A percentile compares a stretch with the other conserved stretches of the same genome.
phyloP scores from a whole-genome alignment of 192 early-diverging fungal genomes.

The Backusella psychrophila region DNA sequence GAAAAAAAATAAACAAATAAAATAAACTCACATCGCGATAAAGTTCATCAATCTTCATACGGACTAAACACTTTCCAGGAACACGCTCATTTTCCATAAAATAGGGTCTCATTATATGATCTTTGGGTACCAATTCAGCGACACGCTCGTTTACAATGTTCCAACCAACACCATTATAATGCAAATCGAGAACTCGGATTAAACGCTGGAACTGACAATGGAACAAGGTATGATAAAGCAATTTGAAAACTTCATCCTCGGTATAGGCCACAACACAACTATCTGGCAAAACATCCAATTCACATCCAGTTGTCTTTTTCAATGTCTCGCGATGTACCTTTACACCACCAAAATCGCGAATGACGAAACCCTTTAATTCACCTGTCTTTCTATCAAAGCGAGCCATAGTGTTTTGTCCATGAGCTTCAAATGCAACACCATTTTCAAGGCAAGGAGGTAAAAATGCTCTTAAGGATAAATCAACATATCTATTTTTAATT shows the following conservation, averaged over 20 bases:
- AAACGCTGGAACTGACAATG: conserved; percentile 59
- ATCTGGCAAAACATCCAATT: conserved; percentile 54
- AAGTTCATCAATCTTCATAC: conserved; percentile 66
- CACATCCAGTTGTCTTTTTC: conserved; percentile 36
- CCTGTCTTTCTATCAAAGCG: conserved; percentile 50
- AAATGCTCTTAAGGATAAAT: conserved; percentile 53
- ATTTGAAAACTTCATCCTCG: conserved; percentile 40
- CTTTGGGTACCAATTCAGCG: conserved; percentile 40
- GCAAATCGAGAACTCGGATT: conserved; percentile 56
- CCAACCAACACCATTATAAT: conserved; percentile 61
- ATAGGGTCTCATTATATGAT: conserved; percentile 40
- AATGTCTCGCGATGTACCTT: conserved; percentile 59
- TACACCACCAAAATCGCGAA: conserved; percentile 70
- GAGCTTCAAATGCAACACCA: conserved; percentile 67
- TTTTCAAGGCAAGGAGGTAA: conserved; percentile 57
- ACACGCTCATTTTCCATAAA: conserved; percentile 45
- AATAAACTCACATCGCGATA: conserved; percentile 56
- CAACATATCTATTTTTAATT: conserved; percentile 35
- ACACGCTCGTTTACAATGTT: conserved; percentile 49
- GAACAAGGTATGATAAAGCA: conserved; percentile 63
- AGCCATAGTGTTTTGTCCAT: conserved; percentile 61
- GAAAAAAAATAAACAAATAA: neutral
- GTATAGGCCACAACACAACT: conserved; percentile 51
- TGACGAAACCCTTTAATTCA: conserved; percentile 54
- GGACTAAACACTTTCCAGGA: conserved; percentile 59